These are phyloP conservation scores for Lunasporangiospora selenospora DNA, from an alignment of 192 early-diverging fungal genomes.

Conservation along the genomic window DNA sequence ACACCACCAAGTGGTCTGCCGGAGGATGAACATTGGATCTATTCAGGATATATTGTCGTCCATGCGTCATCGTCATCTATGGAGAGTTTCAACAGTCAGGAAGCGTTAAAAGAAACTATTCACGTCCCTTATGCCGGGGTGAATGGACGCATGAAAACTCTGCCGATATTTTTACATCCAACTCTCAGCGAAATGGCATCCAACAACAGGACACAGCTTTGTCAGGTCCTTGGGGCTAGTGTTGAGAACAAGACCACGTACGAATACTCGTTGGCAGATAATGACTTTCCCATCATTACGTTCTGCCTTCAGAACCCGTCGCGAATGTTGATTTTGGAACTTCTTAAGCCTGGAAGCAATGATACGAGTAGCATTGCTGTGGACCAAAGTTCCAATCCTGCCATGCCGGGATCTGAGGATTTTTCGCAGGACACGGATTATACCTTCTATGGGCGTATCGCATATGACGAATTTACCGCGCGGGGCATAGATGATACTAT, in stretches of 20 bases:
- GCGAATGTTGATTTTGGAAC: slow-evolving; percentile 11
- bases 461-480: too few relatives aligned
- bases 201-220: slow-evolving; percentile 2
- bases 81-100: neutral
- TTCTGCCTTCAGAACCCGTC: slow-evolving; percentile 35
- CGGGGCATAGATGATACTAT: too few relatives aligned
- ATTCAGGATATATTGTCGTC: slow-evolving; percentile 22
- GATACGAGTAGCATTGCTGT: too few relatives aligned
- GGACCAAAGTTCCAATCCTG: too few relatives aligned
- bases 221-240: slow-evolving; percentile 3
- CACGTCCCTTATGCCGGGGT: slow-evolving; percentile 45
- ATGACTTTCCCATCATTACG: slow-evolving; percentile 5
- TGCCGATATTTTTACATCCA: slow-evolving; percentile 32
- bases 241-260: slow-evolving; percentile 5
- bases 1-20: slow-evolving; percentile 26
- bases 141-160: slow-evolving; percentile 16
- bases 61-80: neutral
- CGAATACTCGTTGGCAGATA: neutral
- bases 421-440: too few relatives aligned
- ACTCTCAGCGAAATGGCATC: neutral
- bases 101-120: neutral
- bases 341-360: too few relatives aligned
- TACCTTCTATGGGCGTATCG: too few relatives aligned
- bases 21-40: slow-evolving; percentile 19
- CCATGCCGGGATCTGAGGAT: too few relatives aligned